Evolutionary conservation across 768 basidiomycete species (phyloP).

Genomic region (Pilatotrama ljubarskyi): DNA sequence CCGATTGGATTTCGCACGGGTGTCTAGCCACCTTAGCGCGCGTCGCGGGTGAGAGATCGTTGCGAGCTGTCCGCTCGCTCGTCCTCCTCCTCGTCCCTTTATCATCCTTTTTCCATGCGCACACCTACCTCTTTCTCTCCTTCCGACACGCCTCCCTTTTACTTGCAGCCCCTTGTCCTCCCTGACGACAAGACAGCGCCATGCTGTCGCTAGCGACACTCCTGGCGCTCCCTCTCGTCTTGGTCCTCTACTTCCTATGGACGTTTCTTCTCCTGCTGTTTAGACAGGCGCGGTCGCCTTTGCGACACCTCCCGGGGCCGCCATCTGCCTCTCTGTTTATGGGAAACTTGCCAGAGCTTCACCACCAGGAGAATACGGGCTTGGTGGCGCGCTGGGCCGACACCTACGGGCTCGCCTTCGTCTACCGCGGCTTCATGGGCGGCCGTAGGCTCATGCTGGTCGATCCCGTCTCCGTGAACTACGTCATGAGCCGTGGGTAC

Average conservation of each 20-base stretch:
- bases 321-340: conserved; percentile 48
- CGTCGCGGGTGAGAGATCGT: not conserved
- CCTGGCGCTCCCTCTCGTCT: conserved; percentile 21
- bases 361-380: conserved; percentile 58
- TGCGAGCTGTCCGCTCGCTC: not conserved
- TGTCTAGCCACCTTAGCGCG: not conserved
- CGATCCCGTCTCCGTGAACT: conserved; percentile 56
- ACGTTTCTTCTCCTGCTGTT: conserved; percentile 44
- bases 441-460: conserved; percentile 57
- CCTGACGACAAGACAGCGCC: not conserved
- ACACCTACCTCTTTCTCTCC: conserved; percentile 7
- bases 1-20: conserved; percentile 6
- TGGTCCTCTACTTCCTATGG: conserved; percentile 34
- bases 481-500: conserved; percentile 58
- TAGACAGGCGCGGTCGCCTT: conserved; percentile 48
- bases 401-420: conserved; percentile 49
- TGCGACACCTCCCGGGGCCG: conserved; percentile 48
- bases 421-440: conserved; percentile 53
- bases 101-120: conserved; percentile 20
- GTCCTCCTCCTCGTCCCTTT: conserved; percentile 7
- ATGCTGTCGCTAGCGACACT: conserved; percentile 8
- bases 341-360: conserved; percentile 53
- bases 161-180: not conserved
- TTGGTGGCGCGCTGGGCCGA: conserved; percentile 48
- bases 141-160: conserved; percentile 1